Evolutionary conservation across 2,329 filamentous ascomycete genomes (phyloP).

Genomic region (Delphinella strobiligena): DNA sequence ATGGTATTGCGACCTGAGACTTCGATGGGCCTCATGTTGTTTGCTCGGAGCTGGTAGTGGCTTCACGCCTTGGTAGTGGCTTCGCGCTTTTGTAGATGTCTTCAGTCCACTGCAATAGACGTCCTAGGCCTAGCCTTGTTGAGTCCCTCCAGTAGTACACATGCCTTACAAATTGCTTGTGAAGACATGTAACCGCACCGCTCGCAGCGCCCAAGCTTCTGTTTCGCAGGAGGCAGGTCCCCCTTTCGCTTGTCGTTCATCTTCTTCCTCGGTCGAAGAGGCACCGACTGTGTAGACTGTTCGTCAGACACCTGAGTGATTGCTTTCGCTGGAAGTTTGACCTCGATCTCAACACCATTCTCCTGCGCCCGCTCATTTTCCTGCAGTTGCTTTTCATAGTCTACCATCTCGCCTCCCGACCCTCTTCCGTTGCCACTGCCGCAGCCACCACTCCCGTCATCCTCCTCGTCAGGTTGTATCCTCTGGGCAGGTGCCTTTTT

Average conservation of each 20-base stretch:
- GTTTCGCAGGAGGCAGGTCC: slow-evolving; percentile 34
- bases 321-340: slow-evolving; percentile 26
- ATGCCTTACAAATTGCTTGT: slow-evolving; percentile 88
- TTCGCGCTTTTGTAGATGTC: not conserved
- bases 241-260: not conserved
- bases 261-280: slow-evolving; percentile 23
- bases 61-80: slow-evolving; percentile 1
- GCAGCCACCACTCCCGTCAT: slow-evolving; percentile 60
- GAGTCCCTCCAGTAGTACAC: slow-evolving; percentile 73
- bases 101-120: slow-evolving; percentile 21
- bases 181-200: slow-evolving; percentile 93
- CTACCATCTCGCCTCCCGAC: slow-evolving; percentile 66
- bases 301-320: not conserved
- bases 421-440: slow-evolving; percentile 56
- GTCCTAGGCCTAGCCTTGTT: slow-evolving; percentile 56
- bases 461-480: slow-evolving; percentile 24
- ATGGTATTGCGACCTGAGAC: not conserved
- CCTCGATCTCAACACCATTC: slow-evolving; percentile 50
- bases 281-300: slow-evolving; percentile 12
- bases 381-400: slow-evolving; percentile 63
- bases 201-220: slow-evolving; percentile 71
- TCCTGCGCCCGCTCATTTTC: slow-evolving; percentile 49
- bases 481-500: slow-evolving; percentile 12
- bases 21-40: not conserved
- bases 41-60: not conserved